Base-by-base conservation (phyloP, 371 early-diverging fungal genomes). In the Parasitella parasitica region DNA sequence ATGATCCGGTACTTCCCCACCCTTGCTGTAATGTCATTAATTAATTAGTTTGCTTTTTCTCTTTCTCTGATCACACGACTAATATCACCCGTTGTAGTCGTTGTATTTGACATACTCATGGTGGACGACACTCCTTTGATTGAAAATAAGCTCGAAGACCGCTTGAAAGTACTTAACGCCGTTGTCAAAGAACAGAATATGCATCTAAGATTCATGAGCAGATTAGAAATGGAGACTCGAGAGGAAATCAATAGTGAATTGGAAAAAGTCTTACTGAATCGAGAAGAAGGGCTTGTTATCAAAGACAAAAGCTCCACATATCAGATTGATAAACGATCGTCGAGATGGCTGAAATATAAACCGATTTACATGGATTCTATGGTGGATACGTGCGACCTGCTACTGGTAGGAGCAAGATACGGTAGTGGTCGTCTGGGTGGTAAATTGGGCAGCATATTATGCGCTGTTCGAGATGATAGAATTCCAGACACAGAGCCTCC, bases 261-360 rank as follows among this genome's bases (percentile, higher is more conserved):
- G 27, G 87, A 89, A 49, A 61, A 73, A 20, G 80, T 43, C 3
- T 22, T 43, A 22, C 11, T 34, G 37, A 39, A 35, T 27, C 75
- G 82, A 28, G 70, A 81, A 54, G 87, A 88, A 69, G 87, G 87
- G 0, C 69, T 93, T 37, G 83, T 91, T 26, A 68, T 93, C 36
- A 93, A 93, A 61, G 81, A 88, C 54, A 90, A 88, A 6, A 62
- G 52, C 6, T 79, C 86, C 0, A 35, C 49, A 0, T 93, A 93
- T 73, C 53, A 72, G 7, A 76, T 86, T 3, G 78, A 38, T 75
- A 87, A 24, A 70, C 75, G 27, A 66, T 77, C 22, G 70, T 76
- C n/a, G 6, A 15, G 15, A 2, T 93, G 94, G 92, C 52, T 92
- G 20, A 93, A 93, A 57, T 63, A 90, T 24, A 93, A 93, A 59